These are phyloP conservation scores for Trypanosoma mega DNA, from an alignment of 208 protist species.

Conservation along the genomic window DNA sequence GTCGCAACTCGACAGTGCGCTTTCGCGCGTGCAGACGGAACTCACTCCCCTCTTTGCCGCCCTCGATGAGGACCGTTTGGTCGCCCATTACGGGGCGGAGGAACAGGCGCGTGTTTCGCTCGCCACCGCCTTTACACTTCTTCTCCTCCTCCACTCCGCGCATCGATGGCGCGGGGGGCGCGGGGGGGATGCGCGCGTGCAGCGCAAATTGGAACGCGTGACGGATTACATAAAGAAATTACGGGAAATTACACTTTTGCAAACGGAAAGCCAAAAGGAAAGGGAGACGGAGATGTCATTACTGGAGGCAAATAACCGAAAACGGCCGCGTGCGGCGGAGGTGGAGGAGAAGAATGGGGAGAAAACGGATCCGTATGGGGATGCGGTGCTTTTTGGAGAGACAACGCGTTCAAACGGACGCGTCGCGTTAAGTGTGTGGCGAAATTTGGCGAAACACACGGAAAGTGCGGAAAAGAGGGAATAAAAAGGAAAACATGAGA, in stretches of 20 bases:
- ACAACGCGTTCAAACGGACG: slow-evolving; percentile 6
- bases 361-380: slow-evolving; percentile 17
- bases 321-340: too few relatives aligned
- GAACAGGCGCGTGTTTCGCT: slow-evolving; percentile 83
- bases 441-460: slow-evolving; percentile 24
- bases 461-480: slow-evolving; percentile 2
- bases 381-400: slow-evolving; percentile 27
- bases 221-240: slow-evolving; percentile 87
- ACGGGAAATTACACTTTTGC: slow-evolving; percentile 67
- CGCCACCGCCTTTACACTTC: slow-evolving; percentile 62
- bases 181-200: slow-evolving; percentile 54
- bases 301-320: slow-evolving; percentile 7
- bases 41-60: slow-evolving; percentile 48
- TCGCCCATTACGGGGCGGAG: slow-evolving; percentile 65
- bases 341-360: not conserved
- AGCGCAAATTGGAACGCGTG: slow-evolving; percentile 85
- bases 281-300: not conserved
- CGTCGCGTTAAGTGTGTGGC: slow-evolving; percentile 7
- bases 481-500: slow-evolving; percentile 1
- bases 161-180: slow-evolving; percentile 45
- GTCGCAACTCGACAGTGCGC: slow-evolving; percentile 37
- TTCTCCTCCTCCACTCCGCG: slow-evolving; percentile 64
- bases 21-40: slow-evolving; percentile 29
- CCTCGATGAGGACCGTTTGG: slow-evolving; percentile 70
- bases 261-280: slow-evolving; percentile 14